Conservation (phyloP, 495 filamentous ascomycete genomes). For the Lasiosphaeriaceae sp. region DNA sequence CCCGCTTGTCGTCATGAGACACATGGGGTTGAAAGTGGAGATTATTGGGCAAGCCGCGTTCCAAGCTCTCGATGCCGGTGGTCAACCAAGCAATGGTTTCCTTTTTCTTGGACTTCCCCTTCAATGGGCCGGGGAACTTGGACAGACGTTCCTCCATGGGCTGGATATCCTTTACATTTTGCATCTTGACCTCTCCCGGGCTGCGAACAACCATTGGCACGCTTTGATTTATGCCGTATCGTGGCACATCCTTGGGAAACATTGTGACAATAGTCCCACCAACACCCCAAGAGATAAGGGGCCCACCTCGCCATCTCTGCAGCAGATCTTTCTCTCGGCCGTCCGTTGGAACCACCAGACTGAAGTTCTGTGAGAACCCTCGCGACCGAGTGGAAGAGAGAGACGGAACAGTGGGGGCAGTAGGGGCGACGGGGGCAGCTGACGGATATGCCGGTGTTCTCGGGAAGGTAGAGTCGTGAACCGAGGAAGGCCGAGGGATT, state of each 20-base stretch:
- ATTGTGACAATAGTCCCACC: constrained; percentile 78
- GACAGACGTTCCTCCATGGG: constrained; percentile 65
- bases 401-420: constrained; percentile 5
- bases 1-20: constrained; percentile 56
- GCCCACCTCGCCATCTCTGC: constrained; percentile 83
- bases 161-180: constrained; percentile 63
- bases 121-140: constrained; percentile 86
- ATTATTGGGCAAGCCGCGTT: constrained; percentile 53
- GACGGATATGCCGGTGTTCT: constrained; percentile 27
- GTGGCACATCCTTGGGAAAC: constrained; percentile 84
- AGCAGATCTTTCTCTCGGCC: constrained; percentile 76
- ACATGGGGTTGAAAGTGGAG: constrained; percentile 38
- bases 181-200: constrained; percentile 78
- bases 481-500: constrained; percentile 65
- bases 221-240: constrained; percentile 70
- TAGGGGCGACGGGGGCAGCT: constrained; percentile 7
- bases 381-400: constrained; percentile 23
- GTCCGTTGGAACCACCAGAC: constrained; percentile 62
- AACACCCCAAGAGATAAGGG: constrained; percentile 83
- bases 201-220: constrained; percentile 76
- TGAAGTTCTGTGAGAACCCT: constrained; percentile 39
- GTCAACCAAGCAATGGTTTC: constrained; percentile 81
- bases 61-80: constrained; percentile 66
- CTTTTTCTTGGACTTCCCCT: constrained; percentile 90
- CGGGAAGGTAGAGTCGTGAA: constrained; percentile 53